A percentile compares a stretch with the other conserved stretches of the same genome.
phyloP scores from a whole-genome alignment of 2,329 filamentous ascomycete genomes.

The Cercospora berteroae region DNA sequence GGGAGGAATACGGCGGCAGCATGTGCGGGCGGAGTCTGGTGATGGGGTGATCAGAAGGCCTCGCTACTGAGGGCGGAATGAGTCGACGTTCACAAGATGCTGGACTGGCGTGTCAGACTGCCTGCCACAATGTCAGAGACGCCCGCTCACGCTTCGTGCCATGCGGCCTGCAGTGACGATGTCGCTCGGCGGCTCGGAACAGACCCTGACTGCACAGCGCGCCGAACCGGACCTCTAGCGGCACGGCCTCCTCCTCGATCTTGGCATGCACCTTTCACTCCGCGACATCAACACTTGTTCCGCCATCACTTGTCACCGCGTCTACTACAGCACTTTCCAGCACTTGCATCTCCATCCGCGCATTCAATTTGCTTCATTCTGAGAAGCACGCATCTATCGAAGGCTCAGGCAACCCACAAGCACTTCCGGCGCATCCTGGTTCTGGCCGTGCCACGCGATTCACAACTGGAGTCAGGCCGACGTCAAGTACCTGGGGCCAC shows the following conservation, averaged over 20 bases:
- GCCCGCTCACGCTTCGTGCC: neutral
- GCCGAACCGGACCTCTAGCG: neutral
- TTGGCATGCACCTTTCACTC: neutral
- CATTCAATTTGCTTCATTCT: neutral
- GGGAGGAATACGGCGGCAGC: neutral
- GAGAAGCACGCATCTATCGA: neutral
- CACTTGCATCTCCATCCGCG: neutral
- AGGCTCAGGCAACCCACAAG: neutral
- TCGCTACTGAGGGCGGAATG: neutral
- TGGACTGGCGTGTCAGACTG: neutral
- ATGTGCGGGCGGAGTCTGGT: neutral
- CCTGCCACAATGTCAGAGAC: neutral
- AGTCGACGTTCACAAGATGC: neutral
- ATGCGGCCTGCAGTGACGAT: neutral
- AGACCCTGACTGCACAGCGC: neutral
- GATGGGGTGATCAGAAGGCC: neutral
- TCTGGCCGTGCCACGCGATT: neutral
- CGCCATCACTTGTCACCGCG: neutral
- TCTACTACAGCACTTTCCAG: neutral
- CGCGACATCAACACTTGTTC: neutral
- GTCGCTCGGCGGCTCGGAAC: neutral
- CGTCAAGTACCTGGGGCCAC: neutral
- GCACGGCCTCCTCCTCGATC: neutral
- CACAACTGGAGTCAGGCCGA: neutral
- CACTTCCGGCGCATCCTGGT: neutral